Base-by-base conservation (phyloP, 352 stramenopile species). In the Pilasporangium apinafurcum region DNA sequence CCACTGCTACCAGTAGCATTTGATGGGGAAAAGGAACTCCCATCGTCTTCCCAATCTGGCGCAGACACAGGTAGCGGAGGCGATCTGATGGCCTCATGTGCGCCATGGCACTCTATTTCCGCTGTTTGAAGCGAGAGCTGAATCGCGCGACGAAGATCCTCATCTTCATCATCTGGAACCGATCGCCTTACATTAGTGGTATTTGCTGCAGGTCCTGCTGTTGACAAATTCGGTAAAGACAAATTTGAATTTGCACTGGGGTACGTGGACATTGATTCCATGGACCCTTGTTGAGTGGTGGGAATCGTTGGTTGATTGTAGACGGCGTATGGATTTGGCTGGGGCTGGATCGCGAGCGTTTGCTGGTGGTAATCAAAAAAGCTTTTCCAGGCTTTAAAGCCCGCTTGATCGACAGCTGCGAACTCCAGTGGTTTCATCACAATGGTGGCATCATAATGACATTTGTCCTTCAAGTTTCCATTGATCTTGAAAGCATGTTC, bases 311-410 rank as follows among this genome's bases (percentile, higher is more conserved):
- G n/a, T n/a, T n/a, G n/a, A n/a, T n/a, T n/a, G n/a, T n/a, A n/a
- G n/a, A n/a, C n/a, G n/a, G n/a, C n/a, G n/a, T n/a, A n/a, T n/a
- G n/a, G n/a, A n/a, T n/a, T n/a, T n/a, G n/a, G n/a, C n/a, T n/a
- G n/a, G n/a, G n/a, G n/a, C n/a, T n/a, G n/a, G n/a, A n/a, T n/a
- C n/a, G n/a, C n/a, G n/a, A 56, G 41, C 24, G 34, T 44, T 32
- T 80, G 53, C 36, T 82, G 63, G 22, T 86, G 73, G 38, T 80
- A 53, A 10, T 31, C 31, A 38, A 88, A 88, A 40, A 88, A 88
- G 26, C 45, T 48, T 29, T 56, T 69, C 75, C 79, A 88, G 22
- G 66, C 64, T n/a, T 68, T 29, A 33, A 79, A 75, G 7, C 60
- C 54, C 0, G 59, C 30, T 22, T 57, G 54, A 34, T 84, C 58